These are phyloP conservation scores for Russula abietina DNA, from an alignment of 768 basidiomycete genomes.

Conservation along the genomic window DNA sequence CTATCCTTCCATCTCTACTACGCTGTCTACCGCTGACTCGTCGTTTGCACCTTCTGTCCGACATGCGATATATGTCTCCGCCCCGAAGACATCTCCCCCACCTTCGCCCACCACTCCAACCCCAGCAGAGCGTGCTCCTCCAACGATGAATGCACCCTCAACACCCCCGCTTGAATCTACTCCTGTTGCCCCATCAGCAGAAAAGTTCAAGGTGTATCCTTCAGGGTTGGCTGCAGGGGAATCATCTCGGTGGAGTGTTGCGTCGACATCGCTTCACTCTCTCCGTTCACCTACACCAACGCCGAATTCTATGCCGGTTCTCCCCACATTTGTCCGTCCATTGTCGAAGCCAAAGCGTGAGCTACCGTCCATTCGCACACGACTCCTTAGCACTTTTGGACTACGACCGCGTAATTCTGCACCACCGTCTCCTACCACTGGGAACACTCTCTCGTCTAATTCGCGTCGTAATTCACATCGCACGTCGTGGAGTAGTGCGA, in stretches of 20 bases:
- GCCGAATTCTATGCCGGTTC: conserved; percentile 17
- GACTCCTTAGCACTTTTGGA: conserved; percentile 24
- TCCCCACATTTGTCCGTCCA: conserved; percentile 4
- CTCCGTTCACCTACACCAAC: conserved; percentile 17
- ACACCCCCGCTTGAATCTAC: not conserved
- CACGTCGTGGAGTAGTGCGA: conserved; percentile 17
- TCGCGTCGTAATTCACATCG: conserved; percentile 14
- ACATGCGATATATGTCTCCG: conserved; percentile 17
- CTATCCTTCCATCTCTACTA: conserved; percentile 26
- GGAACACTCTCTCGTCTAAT: not conserved
- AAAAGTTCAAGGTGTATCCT: conserved; percentile 20
- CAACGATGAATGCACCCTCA: not conserved
- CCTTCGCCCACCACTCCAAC: conserved; percentile 22
- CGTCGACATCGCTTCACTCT: conserved; percentile 18
- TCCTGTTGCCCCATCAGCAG: conserved; percentile 1
- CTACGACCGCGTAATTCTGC: conserved; percentile 12
- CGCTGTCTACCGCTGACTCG: conserved; percentile 21
- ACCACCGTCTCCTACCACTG: conserved; percentile 14
- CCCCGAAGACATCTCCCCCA: conserved; percentile 9
- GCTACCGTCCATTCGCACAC: conserved; percentile 20
- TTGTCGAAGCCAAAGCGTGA: conserved; percentile 11
- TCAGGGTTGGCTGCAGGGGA: conserved; percentile 15
- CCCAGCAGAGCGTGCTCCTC: not conserved
- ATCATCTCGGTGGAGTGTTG: conserved; percentile 24
- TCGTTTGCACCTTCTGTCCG: conserved; percentile 10